Conservation (phyloP, 1,284 basidiomycete species). For the Tilletia setariae region DNA sequence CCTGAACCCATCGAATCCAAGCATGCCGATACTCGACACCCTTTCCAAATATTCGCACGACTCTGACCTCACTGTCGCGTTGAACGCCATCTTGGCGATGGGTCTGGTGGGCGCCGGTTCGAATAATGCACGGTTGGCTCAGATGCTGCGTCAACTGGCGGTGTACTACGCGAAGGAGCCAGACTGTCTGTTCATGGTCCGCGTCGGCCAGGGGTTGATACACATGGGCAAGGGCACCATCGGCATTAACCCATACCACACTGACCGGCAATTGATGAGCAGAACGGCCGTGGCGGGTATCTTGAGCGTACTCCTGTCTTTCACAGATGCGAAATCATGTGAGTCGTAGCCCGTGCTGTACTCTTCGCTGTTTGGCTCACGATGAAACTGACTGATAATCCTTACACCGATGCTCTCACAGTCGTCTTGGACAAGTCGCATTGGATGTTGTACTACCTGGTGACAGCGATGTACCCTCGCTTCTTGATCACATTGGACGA, state of each 20-base stretch:
- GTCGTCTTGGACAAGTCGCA: slow-evolving; percentile 91
- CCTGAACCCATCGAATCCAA: slow-evolving; percentile 91
- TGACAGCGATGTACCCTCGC: slow-evolving; percentile 93
- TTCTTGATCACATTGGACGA: slow-evolving; percentile 96
- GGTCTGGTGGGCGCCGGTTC: slow-evolving; percentile 96
- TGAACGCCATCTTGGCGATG: slow-evolving; percentile 98
- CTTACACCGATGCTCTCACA: slow-evolving; percentile 50
- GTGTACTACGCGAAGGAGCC: slow-evolving; percentile 97
- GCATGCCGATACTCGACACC: slow-evolving; percentile 91
- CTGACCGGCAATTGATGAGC: slow-evolving; percentile 84
- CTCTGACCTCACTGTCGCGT: slow-evolving; percentile 89
- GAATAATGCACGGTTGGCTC: slow-evolving; percentile 93
- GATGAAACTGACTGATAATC: neutral
- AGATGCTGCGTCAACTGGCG: slow-evolving; percentile 94
- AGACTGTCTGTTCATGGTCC: slow-evolving; percentile 93
- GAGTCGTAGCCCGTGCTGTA: slow-evolving; percentile 53
- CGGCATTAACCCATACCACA: slow-evolving; percentile 96
- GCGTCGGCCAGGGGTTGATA: slow-evolving; percentile 90
- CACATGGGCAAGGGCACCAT: slow-evolving; percentile 99
- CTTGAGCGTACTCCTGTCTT: slow-evolving; percentile 80
- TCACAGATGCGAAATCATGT: slow-evolving; percentile 91
- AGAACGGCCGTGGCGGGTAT: slow-evolving; percentile 87
- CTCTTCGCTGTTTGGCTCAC: slow-evolving; percentile 13
- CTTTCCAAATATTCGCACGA: slow-evolving; percentile 99
- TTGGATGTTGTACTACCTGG: slow-evolving; percentile 98